These are phyloP conservation scores for Colletotrichum scovillei DNA, from an alignment of 2,329 filamentous ascomycete species.

Conservation along the genomic window DNA sequence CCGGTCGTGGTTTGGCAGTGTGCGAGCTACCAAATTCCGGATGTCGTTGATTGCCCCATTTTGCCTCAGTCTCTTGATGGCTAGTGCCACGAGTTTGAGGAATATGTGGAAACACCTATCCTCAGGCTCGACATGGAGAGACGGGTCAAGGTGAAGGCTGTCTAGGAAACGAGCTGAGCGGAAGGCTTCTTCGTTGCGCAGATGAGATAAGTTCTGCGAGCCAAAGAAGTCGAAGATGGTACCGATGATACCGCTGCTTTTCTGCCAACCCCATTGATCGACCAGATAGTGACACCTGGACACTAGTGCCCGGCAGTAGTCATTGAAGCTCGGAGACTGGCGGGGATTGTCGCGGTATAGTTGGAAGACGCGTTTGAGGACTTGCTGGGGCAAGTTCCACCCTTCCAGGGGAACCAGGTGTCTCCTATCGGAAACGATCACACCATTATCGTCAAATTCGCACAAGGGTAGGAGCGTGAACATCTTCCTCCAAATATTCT, in stretches of 20 bases:
- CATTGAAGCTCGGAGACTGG: constrained; percentile 72
- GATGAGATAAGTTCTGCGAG: constrained; percentile 68
- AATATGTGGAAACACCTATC: constrained; percentile 77
- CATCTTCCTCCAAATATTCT: constrained; percentile 67
- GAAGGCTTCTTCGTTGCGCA: constrained; percentile 73
- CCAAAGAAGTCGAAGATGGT: constrained; percentile 77
- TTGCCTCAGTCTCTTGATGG: constrained; percentile 62
- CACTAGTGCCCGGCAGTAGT: constrained; percentile 70
- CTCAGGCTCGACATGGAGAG: constrained; percentile 60
- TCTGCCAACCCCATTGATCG: constrained; percentile 74
- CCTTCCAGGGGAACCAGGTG: constrained; percentile 60
- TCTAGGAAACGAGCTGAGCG: constrained; percentile 72
- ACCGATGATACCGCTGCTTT: constrained; percentile 67
- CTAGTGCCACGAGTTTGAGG: constrained; percentile 70
- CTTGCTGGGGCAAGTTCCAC: constrained; percentile 68
- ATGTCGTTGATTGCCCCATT: constrained; percentile 66
- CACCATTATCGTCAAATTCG: constrained; percentile 68
- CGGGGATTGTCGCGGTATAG: constrained; percentile 66
- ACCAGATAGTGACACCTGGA: constrained; percentile 72
- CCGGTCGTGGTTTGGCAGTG: constrained; percentile 74
- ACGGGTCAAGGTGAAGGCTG: constrained; percentile 58
- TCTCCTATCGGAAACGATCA: constrained; percentile 54
- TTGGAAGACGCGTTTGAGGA: constrained; percentile 68
- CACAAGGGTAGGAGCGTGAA: constrained; percentile 71
- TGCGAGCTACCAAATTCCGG: constrained; percentile 69